Base-by-base conservation (phyloP, 2,329 filamentous ascomycete genomes). In the Chaetomium strumarium region DNA sequence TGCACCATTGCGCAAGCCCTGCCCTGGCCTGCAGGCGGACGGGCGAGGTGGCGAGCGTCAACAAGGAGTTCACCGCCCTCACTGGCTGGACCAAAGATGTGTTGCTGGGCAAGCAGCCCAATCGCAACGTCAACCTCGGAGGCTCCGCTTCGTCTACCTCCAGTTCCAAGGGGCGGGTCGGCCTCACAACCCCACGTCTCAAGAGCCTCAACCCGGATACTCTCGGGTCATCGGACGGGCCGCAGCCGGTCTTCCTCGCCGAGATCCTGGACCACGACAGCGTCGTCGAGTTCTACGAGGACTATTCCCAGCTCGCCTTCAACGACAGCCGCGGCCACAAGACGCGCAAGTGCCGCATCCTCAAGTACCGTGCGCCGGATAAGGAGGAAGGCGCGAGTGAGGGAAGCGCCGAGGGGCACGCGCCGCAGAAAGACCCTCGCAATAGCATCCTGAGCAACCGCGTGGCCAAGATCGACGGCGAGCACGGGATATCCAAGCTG, bases 71-170 rank as follows among this genome's bases (percentile, higher is more conserved):
- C 62, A 90, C 86, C n/a, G 87, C 95, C 30, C 74, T 99, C 49
- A 96, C 93, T 0, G 93, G 92, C 5, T 99, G 93, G 93, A 88
- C 84, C 48, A 91, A 90, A 64, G 87, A 93, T 44, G 84, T 97
- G 0, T 75, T 99, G 1, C 76, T 97, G 0, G 93, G 93, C 45
- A 88, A 90, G 63, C 86, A 90, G 63, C 79, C 88, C 2, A 97
- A 97, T 63, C 73, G 88, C 19, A 97, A 97, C 65, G 81, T 90
- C 65, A 95, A 96, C 68, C 81, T 79, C 1, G 87, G 84, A 37
- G 75, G 76, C 44, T 72, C 75, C 24, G 67, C 70, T 1, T 72
- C 76, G 49, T 70, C 68, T 51, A 71, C 72, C 63, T 59, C 73
- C 57, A 70, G 64, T 62, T 64, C 67, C 37, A 56, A 52, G 47